Base-by-base conservation (phyloP, 495 filamentous ascomycete genomes). In the Xylaria nigripes region DNA sequence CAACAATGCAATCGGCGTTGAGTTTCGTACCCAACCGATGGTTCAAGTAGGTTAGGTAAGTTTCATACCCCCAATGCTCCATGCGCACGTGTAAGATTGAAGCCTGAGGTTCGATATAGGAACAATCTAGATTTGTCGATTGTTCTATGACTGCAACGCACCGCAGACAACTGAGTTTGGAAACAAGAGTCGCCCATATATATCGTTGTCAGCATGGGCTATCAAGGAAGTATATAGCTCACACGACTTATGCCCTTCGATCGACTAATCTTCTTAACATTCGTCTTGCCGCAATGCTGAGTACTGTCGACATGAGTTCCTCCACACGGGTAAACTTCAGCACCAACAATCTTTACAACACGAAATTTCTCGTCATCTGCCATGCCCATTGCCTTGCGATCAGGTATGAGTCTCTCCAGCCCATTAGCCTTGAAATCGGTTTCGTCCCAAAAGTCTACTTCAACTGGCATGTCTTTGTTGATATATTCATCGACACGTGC, bases 261-360 rank as follows among this genome's bases (percentile, higher is more conserved):
- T 66, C 81, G 73, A 55, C 70, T 72, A 41, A 85, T 78, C 71
- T 82, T 84, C 73, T 72, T 80, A 32, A 86, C 81, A 25, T 66
- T 72, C 27, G 75, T 76, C 63, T 70, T 69, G 13, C 81, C 81
- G 54, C 75, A 77, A 41, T 69, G 45, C 55, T 74, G 67, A 40
- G 77, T 80, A 18, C 64, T 75, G 23, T 72, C 65, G 15, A 86
- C 79, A 68, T 86, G 83, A 36, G 83, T 86, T 0, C 83, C 82
- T 3, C 83, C 83, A 57, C 83, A 86, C 1, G 82, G 82, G 67
- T 84, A 83, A 30, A 69, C 72, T 62, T 80, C 81, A 22, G 73
- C 71, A 0, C 81, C 82, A 10, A 76, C 73, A 53, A 84, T 81
- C 51, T 76, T 74, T 21, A 84, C 82, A 1, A 73, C 71, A 19